Evolutionary conservation across 2,329 filamentous ascomycete species (phyloP).

Genomic region (Aspergillus aculeatus): DNA sequence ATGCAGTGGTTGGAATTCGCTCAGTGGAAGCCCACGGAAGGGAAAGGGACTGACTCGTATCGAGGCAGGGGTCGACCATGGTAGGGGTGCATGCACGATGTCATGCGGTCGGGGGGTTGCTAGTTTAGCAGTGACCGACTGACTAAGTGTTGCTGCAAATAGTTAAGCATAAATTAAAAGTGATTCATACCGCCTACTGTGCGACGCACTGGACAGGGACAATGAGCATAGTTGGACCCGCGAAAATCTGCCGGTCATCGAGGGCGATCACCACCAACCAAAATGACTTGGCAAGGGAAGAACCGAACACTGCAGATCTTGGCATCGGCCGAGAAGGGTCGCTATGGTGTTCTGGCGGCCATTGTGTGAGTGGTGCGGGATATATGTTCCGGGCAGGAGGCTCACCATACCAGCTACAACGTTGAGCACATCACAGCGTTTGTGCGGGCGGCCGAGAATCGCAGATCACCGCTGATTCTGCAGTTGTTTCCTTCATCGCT

Average conservation of each 20-base stretch:
- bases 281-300: constrained; percentile 14
- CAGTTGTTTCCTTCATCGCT: constrained; percentile 19
- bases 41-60: background rate
- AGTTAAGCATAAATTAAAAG: background rate
- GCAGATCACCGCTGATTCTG: constrained; percentile 9
- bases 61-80: background rate
- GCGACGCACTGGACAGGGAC: background rate
- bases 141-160: no score
- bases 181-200: background rate
- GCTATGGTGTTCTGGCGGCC: constrained; percentile 20
- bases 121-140: no score
- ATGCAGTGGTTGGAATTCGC: background rate
- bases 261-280: background rate
- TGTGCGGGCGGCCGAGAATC: constrained; percentile 5
- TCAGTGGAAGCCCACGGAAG: background rate
- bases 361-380: constrained; percentile 15
- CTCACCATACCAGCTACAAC: background rate
- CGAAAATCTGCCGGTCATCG: background rate
- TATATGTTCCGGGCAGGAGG: background rate
- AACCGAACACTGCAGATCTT: constrained; percentile 17
- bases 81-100: background rate
- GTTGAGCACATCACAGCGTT: constrained; percentile 8
- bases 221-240: background rate
- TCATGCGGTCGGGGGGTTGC: background rate
- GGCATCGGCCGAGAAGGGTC: constrained; percentile 15